Conservation (phyloP, 352 stramenopile genomes). For the Achlya hypogyna region DNA sequence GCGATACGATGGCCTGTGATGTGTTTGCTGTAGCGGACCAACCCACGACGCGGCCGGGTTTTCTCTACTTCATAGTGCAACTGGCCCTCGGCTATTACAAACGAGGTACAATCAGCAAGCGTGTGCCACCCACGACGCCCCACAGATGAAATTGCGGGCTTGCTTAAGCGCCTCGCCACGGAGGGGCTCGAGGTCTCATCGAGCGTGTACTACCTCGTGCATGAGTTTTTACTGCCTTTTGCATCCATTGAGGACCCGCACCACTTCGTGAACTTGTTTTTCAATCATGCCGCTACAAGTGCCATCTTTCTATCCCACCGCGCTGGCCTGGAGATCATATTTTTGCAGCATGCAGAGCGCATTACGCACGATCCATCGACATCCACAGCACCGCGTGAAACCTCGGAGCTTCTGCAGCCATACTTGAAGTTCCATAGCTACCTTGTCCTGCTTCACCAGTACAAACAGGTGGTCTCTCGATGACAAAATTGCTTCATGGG, state of each 20-base stretch:
- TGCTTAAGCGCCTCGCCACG: conserved; percentile 29
- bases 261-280: conserved; percentile 53
- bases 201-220: conserved; percentile 36
- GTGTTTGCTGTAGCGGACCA: conserved; percentile 22
- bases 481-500: conserved; percentile 34
- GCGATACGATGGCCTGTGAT: background rate
- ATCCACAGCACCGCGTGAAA: background rate
- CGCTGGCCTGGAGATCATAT: background rate
- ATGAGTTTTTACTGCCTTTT: conserved; percentile 45
- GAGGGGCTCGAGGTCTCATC: conserved; percentile 59
- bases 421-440: background rate
- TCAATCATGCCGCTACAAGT: conserved; percentile 18
- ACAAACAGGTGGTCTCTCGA: conserved; percentile 23
- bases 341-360: background rate
- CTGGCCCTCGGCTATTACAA: conserved; percentile 39
- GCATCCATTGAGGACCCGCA: conserved; percentile 50
- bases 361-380: background rate
- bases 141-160: conserved; percentile 24
- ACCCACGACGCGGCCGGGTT: conserved; percentile 34
- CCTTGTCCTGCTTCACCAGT: background rate
- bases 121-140: no score
- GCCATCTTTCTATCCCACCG: background rate
- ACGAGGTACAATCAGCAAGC: conserved; percentile 17
- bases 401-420: background rate
- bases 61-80: conserved; percentile 41